Conservation (phyloP, 2,329 filamentous ascomycete species). For the Pseudopyricularia cyperi region DNA sequence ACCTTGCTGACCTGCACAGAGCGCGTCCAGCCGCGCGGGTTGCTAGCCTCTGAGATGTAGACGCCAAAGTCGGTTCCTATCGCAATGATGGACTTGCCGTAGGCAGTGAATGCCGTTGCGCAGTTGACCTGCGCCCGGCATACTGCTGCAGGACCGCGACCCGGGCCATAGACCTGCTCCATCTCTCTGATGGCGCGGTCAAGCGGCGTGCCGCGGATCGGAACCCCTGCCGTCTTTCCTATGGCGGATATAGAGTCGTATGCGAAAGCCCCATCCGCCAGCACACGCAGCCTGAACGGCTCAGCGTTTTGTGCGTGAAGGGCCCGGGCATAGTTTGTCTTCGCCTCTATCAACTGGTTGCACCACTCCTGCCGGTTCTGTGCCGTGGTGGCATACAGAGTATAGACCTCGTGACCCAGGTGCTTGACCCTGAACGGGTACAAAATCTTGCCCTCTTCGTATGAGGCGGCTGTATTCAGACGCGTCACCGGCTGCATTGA, state of each 20-base stretch:
- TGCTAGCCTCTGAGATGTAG: slow-evolving; percentile 75
- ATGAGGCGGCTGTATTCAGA: slow-evolving; percentile 30
- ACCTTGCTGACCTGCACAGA: slow-evolving; percentile 65
- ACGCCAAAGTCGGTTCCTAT: slow-evolving; percentile 94
- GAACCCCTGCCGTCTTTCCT: slow-evolving; percentile 51
- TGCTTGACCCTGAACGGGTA: slow-evolving; percentile 96
- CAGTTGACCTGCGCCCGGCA: slow-evolving; percentile 85
- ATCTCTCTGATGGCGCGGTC: slow-evolving; percentile 84
- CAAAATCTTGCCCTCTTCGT: slow-evolving; percentile 71
- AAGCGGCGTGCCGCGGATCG: slow-evolving; percentile 81
- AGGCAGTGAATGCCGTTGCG: slow-evolving; percentile 76
- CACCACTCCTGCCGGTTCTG: slow-evolving; percentile 80
- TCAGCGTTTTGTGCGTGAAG: slow-evolving; percentile 88
- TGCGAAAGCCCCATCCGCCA: slow-evolving; percentile 84
- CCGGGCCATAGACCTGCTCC: slow-evolving; percentile 61
- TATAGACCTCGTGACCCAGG: slow-evolving; percentile 86
- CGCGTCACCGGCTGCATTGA: slow-evolving; percentile 30
- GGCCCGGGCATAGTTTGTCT: slow-evolving; percentile 82
- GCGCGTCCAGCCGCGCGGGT: slow-evolving; percentile 83
- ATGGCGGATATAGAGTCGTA: slow-evolving; percentile 53
- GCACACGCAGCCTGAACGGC: slow-evolving; percentile 80
- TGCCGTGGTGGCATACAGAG: slow-evolving; percentile 68
- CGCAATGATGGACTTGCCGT: slow-evolving; percentile 76
- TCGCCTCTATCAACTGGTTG: slow-evolving; percentile 84
- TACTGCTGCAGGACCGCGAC: slow-evolving; percentile 59